Conservation (phyloP, 2,329 filamentous ascomycete species). For the Aspergillus tanneri region DNA sequence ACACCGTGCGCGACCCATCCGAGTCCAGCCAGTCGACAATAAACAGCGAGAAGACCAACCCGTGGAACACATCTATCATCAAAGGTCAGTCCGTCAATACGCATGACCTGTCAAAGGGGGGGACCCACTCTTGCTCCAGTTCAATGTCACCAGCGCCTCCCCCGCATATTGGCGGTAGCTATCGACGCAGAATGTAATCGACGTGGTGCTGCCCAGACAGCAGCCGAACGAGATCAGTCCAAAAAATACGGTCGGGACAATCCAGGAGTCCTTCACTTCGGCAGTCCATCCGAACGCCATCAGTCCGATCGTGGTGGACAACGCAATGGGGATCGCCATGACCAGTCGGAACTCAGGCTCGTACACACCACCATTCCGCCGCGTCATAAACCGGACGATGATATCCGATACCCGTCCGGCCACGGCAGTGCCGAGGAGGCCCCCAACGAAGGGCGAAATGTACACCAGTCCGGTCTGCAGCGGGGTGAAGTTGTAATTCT, state of each 20-base stretch:
- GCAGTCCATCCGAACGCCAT: conserved; percentile 98
- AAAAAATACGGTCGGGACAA: conserved; percentile 91
- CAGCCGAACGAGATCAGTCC: conserved; percentile 90
- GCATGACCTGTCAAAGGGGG: not conserved
- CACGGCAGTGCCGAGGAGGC: conserved; percentile 84
- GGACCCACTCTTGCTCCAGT: conserved; percentile 77
- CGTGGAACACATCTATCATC: conserved; percentile 74
- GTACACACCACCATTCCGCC: conserved; percentile 87
- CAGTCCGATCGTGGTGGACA: conserved; percentile 78
- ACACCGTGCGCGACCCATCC: conserved; percentile 75
- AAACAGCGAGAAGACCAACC: conserved; percentile 83
- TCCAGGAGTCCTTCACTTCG: conserved; percentile 72
- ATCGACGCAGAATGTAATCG: conserved; percentile 92
- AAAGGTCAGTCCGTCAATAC: conserved; percentile 14
- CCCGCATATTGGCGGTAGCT: conserved; percentile 91
- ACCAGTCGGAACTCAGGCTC: conserved; percentile 90
- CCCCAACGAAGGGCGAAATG: conserved; percentile 84
- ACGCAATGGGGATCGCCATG: conserved; percentile 77
- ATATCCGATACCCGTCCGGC: conserved; percentile 85
- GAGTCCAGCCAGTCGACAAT: conserved; percentile 77
- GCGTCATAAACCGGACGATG: conserved; percentile 77
- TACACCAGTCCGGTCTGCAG: conserved; percentile 84
- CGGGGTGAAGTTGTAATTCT: conserved; percentile 75
- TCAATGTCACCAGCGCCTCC: conserved; percentile 89
- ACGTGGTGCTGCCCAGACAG: conserved; percentile 81